These are phyloP conservation scores for Articulospora tetracladia DNA, from an alignment of 495 filamentous ascomycete species.

Conservation along the genomic window DNA sequence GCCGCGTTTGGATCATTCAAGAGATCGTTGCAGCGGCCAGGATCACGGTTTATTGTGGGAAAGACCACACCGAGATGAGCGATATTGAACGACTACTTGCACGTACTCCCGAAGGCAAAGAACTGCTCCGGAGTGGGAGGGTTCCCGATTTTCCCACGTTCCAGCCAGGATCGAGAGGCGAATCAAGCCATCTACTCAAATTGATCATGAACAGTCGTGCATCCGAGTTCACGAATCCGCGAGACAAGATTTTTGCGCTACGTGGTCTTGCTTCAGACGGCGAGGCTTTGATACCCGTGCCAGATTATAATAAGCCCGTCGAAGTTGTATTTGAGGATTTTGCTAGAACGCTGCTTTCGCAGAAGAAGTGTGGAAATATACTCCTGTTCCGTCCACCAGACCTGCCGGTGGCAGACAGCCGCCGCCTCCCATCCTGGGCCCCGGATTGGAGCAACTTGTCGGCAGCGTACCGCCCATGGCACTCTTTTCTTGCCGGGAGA, in stretches of 20 bases:
- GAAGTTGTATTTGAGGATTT: background rate
- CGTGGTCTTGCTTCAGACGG: background rate
- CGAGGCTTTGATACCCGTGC: background rate
- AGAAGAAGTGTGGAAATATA: background rate
- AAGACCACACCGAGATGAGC: background rate
- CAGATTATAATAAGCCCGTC: background rate
- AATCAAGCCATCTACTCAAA: background rate
- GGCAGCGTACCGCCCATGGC: background rate
- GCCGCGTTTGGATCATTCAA: background rate
- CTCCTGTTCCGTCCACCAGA: background rate
- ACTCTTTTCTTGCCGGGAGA: background rate
- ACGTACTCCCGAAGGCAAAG: background rate
- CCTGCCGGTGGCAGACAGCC: background rate
- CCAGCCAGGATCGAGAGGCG: background rate
- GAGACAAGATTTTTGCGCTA: slow-evolving; percentile 1
- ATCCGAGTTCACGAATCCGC: background rate
- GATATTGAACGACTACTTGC: background rate
- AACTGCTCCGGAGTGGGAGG: background rate
- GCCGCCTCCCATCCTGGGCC: background rate
- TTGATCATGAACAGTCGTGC: background rate
- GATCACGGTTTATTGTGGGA: background rate
- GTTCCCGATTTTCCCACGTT: background rate
- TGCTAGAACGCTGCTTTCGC: background rate
- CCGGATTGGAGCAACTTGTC: background rate
- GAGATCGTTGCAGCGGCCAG: background rate